Conservation (phyloP, 805 yeast genomes). For the Starmera dryadoides region DNA sequence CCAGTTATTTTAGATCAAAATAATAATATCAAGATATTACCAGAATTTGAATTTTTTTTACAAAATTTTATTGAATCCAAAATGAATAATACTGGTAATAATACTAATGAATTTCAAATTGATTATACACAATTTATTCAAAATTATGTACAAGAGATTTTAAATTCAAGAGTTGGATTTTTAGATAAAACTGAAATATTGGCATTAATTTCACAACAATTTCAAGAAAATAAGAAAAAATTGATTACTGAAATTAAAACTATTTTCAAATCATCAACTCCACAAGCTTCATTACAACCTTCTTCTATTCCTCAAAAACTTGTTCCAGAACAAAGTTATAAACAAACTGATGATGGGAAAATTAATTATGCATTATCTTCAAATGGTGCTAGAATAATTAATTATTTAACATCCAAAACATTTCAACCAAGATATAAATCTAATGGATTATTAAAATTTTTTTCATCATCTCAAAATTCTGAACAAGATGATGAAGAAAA, state of each 20-base stretch:
- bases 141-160: slow-evolving; percentile 11
- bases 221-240: slow-evolving; percentile 15
- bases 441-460: neutral
- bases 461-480: neutral
- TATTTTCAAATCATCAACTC: slow-evolving; percentile 2
- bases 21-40: slow-evolving; percentile 13
- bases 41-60: slow-evolving; percentile 15
- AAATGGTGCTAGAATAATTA: slow-evolving; percentile 29
- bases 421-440: slow-evolving; percentile 15
- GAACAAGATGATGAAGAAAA: neutral
- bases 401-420: slow-evolving; percentile 27
- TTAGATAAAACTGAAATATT: slow-evolving; percentile 15
- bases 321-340: neutral
- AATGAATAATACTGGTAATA: slow-evolving; percentile 1
- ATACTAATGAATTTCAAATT: slow-evolving; percentile 5
- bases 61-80: slow-evolving; percentile 5
- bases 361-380: slow-evolving; percentile 26
- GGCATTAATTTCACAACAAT: slow-evolving; percentile 12
- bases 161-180: slow-evolving; percentile 12
- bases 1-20: slow-evolving; percentile 13
- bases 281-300: neutral
- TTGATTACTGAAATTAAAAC: slow-evolving; percentile 15
- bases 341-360: slow-evolving; percentile 12
- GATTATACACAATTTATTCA: slow-evolving; percentile 9
- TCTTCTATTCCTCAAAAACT: neutral